These are phyloP conservation scores for Penicillium aurantiogriseum DNA, from an alignment of 2,329 filamentous ascomycete species.

Conservation along the genomic window DNA sequence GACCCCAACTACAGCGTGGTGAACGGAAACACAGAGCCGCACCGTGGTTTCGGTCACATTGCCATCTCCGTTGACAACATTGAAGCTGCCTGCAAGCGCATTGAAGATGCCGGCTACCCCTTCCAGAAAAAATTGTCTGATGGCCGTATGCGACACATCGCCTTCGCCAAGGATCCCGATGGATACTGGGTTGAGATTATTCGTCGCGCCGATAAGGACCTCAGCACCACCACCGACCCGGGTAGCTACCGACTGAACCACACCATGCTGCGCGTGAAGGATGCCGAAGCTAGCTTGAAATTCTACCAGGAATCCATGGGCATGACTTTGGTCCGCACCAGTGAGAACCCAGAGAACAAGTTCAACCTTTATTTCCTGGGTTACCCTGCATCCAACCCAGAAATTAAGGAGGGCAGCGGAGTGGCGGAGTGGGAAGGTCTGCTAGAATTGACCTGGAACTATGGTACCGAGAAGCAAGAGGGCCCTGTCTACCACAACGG, in stretches of 20 bases:
- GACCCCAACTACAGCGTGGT: conserved; percentile 76
- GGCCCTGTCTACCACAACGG: conserved; percentile 88
- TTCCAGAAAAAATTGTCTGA: conserved; percentile 96
- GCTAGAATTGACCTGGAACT: conserved; percentile 85
- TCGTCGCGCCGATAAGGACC: conserved; percentile 71
- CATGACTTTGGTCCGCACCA: conserved; percentile 76
- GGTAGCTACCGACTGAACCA: conserved; percentile 67
- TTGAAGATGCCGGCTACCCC: conserved; percentile 84
- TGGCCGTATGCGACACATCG: conserved; percentile 82
- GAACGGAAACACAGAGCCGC: conserved; percentile 88
- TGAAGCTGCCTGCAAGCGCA: conserved; percentile 81
- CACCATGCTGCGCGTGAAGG: conserved; percentile 88
- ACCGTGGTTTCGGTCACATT: conserved; percentile 80
- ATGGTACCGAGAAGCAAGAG: conserved; percentile 72
- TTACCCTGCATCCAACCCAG: conserved; percentile 62
- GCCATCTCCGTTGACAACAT: conserved; percentile 82
- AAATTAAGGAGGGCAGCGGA: conserved; percentile 50
- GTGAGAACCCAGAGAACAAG: conserved; percentile 65
- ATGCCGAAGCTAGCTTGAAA: conserved; percentile 68
- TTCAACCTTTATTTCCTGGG: conserved; percentile 95
- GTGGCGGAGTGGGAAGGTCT: conserved; percentile 74
- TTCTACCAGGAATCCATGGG: conserved; percentile 86
- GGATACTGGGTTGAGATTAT: conserved; percentile 66
- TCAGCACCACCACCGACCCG: conserved; percentile 69
- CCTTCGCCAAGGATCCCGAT: conserved; percentile 86